Conservation (phyloP, 1,284 basidiomycete genomes). For the Boletus holoroseus region DNA sequence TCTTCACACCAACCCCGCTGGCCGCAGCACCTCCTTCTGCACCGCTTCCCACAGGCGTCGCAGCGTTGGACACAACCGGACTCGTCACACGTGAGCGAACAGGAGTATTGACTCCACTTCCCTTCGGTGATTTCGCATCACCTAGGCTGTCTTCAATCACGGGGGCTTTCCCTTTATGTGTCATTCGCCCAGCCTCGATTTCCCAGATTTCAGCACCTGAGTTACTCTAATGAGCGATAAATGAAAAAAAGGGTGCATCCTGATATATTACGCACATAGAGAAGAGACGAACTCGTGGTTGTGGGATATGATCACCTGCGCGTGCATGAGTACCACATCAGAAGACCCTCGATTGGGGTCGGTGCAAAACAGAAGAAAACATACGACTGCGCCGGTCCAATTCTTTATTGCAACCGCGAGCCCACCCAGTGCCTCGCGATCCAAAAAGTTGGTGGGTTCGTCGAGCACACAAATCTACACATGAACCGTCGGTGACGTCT, state of each 20-base stretch:
- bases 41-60: conserved; percentile 68
- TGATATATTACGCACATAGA: conserved; percentile 56
- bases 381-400: conserved; percentile 91
- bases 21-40: conserved; percentile 45
- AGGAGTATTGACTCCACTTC: conserved; percentile 67
- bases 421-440: conserved; percentile 85
- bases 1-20: conserved; percentile 48
- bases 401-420: conserved; percentile 94
- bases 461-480: conserved; percentile 72
- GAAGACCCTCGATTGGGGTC: conserved; percentile 17
- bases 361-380: conserved; percentile 21
- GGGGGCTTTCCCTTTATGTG: conserved; percentile 82
- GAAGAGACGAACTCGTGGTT: conserved; percentile 89
- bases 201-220: conserved; percentile 80
- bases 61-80: conserved; percentile 57
- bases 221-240: conserved; percentile 21
- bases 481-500: conserved; percentile 4
- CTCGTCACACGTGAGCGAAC: conserved; percentile 57
- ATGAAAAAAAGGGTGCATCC: conserved; percentile 12
- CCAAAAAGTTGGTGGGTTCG: conserved; percentile 97
- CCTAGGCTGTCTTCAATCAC: conserved; percentile 75
- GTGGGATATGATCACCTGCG: conserved; percentile 95
- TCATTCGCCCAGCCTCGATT: conserved; percentile 74
- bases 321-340: conserved; percentile 19
- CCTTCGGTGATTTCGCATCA: conserved; percentile 58